Evolutionary conservation across 1,139 yeast genomes (phyloP), one percentile per base, ranked within the genome.

Genomic region (Candida tropicalis): DNA sequence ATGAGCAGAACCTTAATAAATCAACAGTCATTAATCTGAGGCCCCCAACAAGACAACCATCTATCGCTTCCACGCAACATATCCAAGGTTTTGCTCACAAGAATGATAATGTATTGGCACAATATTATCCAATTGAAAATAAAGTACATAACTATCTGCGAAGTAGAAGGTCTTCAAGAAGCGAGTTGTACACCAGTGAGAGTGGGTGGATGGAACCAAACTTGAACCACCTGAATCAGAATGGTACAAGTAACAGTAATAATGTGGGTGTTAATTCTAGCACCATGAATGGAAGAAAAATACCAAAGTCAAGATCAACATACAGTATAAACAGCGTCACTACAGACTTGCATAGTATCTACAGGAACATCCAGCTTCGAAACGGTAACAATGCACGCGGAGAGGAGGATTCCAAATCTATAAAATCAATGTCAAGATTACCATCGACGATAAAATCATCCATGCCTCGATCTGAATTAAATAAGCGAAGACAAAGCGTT

Each of bases 151-250:
- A 20, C 10, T 29, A 37, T 11, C 34, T 26, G 16, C 41, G 41
- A 38, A 68, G 73, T 9, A 51, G 75, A 22, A 54, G 70, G 42
- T 71, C 77, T 1, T 70, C 77, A 4, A 56, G 64, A 37, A 70
- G 77, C 53, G 78, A 72, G 25, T 56, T 72, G 41, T 70, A 73
- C 51, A 58, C 65, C 2, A 59, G 72, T 2, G 75, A 66, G 38
- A 63, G 68, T 35, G 71, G 69, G 43, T 72, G 78, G 77, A 70
- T 71, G 75, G 77, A 72, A 41, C 74, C 75, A 5, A 59, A 55
- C 34, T 43, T 47, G 16, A 40, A 29, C 44, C 44, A 38, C 38
- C 42, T 16, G 18, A 11, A 32, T 4, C 17, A 26, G 9, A 32
- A 17, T 39, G 31, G 24, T 31, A 4, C 28, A 16, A 31, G 11